Evolutionary conservation across 805 yeast genomes (phyloP), one percentile per base, ranked within the genome.

Genomic region (Candida morakotiae): DNA sequence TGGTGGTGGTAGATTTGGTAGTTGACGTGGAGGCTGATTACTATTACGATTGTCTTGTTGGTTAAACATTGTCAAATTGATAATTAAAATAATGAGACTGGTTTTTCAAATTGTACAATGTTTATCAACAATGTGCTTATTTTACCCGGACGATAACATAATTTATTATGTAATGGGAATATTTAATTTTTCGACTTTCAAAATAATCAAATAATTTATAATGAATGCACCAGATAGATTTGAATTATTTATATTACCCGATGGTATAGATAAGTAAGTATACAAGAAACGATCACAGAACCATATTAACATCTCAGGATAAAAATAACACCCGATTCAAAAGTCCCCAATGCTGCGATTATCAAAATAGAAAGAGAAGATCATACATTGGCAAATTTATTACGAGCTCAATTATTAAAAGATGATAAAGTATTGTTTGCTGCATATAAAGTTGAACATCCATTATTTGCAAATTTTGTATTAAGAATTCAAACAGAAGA

Each of bases 221-320:
- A 91, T 93, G 98, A 93, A 93, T 68, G 98, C 98, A 55, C 99
- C 99, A 64, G 98, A 93, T 69, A 83, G 98, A 74, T 93, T 91
- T 60, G 99, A 93, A 71, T 78, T 93, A 28, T 93, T 93, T 59
- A 78, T 93, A 51, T 73, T 93, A 51, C 98, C 97, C n/a, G 99
- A 93, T 61, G 98, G 98, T 37, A 94, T 87, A 37, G 84, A 91
- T 36, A 93, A 93, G 86, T 81, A 71, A 23, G 86, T 72, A 13
- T 28, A 55, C 53, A 25, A 19, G 4, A 14, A 21, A 8, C 3
- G 8, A 19, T 17, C 16, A 7, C 9, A 28, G n/a, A n/a, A n/a
- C n/a, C n/a, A n/a, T n/a, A n/a, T n/a, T n/a, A n/a, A n/a, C n/a
- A n/a, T n/a, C 20, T 20, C 13, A 81, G 87, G 60, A 73, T 93